Percentiles rank a stretch among this genome's conserved stretches.
Conservation (phyloP, 805 yeast genomes). For the Candida peoriensis region DNA sequence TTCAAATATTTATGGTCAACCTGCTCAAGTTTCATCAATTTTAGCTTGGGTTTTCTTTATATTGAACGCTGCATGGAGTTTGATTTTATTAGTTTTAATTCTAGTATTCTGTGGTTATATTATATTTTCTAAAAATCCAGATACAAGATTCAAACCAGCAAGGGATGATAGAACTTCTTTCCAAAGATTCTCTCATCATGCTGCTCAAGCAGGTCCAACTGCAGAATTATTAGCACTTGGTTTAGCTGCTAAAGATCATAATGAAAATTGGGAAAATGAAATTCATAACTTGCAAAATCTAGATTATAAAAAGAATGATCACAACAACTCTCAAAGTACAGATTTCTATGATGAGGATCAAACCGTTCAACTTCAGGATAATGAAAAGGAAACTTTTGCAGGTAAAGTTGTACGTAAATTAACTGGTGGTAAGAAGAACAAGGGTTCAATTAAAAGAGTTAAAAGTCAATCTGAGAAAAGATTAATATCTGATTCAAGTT, state of each 20-base stretch:
- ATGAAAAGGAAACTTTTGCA: conserved; percentile 33
- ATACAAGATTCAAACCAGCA: conserved; percentile 82
- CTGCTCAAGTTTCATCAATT: conserved; percentile 69
- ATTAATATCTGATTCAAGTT: conserved; percentile 10
- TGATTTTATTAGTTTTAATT: conserved; percentile 65
- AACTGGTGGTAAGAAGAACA: conserved; percentile 27
- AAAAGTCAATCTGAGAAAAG: conserved; percentile 14
- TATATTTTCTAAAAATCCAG: conserved; percentile 77
- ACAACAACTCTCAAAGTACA: conserved; percentile 13
- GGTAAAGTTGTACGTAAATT: conserved; percentile 39
- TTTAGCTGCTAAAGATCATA: conserved; percentile 76
- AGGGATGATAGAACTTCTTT: conserved; percentile 90
- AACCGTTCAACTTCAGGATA: conserved; percentile 28
- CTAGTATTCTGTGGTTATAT: conserved; percentile 61
- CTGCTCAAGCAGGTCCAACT: conserved; percentile 28
- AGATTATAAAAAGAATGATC: conserved; percentile 9
- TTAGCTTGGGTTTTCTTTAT: conserved; percentile 92
- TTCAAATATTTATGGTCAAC: conserved; percentile 78
- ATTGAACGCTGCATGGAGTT: conserved; percentile 83
- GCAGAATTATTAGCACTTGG: conserved; percentile 71
- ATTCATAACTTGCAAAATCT: conserved; percentile 20
- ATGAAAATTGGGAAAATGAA: conserved; percentile 67
- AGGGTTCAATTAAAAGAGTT: conserved; percentile 14
- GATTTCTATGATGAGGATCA: conserved; percentile 20
- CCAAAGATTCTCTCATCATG: conserved; percentile 41